phyloP scores from a whole-genome alignment of 345 rosid species.

The Rhodamnia argentea region DNA sequence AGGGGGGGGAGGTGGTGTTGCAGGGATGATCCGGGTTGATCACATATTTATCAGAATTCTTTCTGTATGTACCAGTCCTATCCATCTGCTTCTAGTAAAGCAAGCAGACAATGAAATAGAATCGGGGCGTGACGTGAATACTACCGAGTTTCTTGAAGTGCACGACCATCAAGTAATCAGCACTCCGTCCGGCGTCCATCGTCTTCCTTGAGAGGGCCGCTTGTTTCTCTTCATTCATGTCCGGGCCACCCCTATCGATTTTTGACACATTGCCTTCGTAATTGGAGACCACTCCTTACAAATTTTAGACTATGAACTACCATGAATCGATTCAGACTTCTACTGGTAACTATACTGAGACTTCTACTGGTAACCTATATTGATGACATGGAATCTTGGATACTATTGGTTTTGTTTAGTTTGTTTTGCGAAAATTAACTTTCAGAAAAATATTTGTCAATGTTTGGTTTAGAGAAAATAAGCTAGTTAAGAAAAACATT shows the following conservation, averaged over 20 bases:
- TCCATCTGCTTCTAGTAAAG: background rate
- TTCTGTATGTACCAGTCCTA: background rate
- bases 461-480: no score
- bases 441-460: no score
- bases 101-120: background rate
- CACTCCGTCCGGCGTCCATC: background rate
- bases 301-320: no score
- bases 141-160: background rate
- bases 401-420: no score
- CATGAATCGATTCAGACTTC: no score
- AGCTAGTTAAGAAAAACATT: no score
- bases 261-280: background rate
- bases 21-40: background rate
- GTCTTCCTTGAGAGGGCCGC: background rate
- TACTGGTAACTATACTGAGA: no score
- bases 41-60: background rate
- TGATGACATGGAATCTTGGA: no score
- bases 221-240: background rate
- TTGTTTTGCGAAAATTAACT: no score
- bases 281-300: background rate
- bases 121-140: background rate
- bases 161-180: background rate
- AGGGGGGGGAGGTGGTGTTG: background rate
- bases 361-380: no score
- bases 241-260: background rate